Evolutionary conservation across 139 green algal genomes (phyloP).

Genomic region (Chlorella sp.): DNA sequence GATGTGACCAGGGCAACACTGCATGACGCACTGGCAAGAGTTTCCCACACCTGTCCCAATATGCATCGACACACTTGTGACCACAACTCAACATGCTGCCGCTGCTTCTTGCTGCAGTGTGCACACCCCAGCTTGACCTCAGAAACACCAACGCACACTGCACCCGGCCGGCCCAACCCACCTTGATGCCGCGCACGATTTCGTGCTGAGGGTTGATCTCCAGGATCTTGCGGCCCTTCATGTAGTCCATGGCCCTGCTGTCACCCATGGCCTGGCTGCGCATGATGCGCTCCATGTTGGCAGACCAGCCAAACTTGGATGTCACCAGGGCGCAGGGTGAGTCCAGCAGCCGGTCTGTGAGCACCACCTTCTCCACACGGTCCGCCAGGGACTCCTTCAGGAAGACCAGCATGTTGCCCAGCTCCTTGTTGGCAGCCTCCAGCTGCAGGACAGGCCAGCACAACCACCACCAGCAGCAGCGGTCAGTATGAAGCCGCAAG

Average conservation of each 20-base stretch:
- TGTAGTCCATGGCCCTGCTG: constrained; percentile 87
- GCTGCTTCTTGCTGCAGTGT: too few relatives aligned
- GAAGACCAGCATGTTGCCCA: constrained; percentile 74
- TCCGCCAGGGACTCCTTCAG: constrained; percentile 71
- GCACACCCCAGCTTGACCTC: too few relatives aligned
- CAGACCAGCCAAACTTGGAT: constrained; percentile 94
- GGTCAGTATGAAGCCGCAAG: too few relatives aligned
- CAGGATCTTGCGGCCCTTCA: constrained; percentile 89
- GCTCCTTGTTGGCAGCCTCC: constrained; percentile 35
- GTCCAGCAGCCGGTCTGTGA: constrained; percentile 71
- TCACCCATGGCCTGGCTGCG: constrained; percentile 84
- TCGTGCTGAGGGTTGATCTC: constrained; percentile 94
- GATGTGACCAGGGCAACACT: too few relatives aligned
- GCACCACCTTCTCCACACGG: constrained; percentile 53
- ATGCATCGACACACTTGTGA: too few relatives aligned
- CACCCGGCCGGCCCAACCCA: too few relatives aligned
- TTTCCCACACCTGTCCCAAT: too few relatives aligned
- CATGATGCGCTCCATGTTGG: constrained; percentile 99
- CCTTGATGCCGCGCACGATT: constrained; percentile 74
- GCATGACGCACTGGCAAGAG: too few relatives aligned
- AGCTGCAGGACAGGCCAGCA: constrained; percentile 50
- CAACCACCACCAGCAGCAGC: too few relatives aligned
- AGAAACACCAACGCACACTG: too few relatives aligned
- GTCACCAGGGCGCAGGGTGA: constrained; percentile 92
- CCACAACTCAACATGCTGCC: too few relatives aligned